A percentile compares a stretch with the other conserved stretches of the same genome.
Evolutionary conservation across 208 protist species (phyloP).

Genomic region (Novymonas esmeraldas): DNA sequence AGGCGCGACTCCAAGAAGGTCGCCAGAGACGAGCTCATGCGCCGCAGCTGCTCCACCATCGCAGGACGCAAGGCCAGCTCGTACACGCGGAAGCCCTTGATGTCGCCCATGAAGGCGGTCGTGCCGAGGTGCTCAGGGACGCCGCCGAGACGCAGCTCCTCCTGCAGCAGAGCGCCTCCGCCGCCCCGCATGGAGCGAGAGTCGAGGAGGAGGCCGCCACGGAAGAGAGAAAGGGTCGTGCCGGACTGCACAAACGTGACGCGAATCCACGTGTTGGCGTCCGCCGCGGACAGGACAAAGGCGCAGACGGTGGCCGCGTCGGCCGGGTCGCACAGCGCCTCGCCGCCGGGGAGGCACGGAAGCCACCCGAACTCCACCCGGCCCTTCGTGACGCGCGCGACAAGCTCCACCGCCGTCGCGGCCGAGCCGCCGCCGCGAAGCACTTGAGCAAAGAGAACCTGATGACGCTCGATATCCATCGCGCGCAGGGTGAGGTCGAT

Average conservation of each 20-base stretch:
- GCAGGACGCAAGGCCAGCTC: constrained; percentile 56
- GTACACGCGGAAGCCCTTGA: constrained; percentile 75
- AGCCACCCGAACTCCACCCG: constrained; percentile 68
- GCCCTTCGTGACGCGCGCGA: constrained; percentile 53
- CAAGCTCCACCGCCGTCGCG: constrained; percentile 31
- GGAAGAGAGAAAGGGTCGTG: constrained; percentile 61
- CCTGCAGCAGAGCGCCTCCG: constrained; percentile 48
- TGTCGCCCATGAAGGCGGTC: constrained; percentile 60
- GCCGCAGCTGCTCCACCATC: constrained; percentile 57
- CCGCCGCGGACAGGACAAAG: constrained; percentile 22
- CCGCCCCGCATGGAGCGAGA: constrained; percentile 30
- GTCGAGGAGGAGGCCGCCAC: constrained; percentile 58
- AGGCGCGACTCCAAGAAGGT: constrained; percentile 44
- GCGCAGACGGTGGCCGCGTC: constrained; percentile 17
- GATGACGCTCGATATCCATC: constrained; percentile 42
- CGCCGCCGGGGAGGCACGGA: constrained; percentile 22
- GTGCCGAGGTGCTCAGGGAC: constrained; percentile 35
- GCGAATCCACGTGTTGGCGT: constrained; percentile 51
- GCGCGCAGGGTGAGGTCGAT: constrained; percentile 69
- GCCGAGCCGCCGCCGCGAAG: constrained; percentile 13
- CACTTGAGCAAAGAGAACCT: constrained; percentile 78
- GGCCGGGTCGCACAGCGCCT: constrained; percentile 7
- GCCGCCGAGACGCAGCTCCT: constrained; percentile 70
- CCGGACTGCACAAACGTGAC: constrained; percentile 77
- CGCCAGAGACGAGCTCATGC: constrained; percentile 34